Conservation (phyloP, 202 grass and related monocot species). For the Zoysia matrella region DNA sequence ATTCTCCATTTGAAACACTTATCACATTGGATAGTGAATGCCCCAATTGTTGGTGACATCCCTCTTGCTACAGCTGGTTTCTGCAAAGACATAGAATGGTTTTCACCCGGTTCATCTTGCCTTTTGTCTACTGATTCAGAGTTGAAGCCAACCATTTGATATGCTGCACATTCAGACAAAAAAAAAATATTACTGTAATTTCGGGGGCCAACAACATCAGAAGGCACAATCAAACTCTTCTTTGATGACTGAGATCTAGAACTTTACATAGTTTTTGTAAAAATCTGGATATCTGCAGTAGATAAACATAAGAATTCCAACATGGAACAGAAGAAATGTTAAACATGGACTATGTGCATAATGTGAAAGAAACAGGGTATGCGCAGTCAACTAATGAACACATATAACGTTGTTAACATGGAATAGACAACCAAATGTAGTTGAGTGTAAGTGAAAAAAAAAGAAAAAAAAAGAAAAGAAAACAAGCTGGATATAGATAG, state of each 20-base stretch:
- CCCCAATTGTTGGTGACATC: constrained; percentile 78
- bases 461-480: not conserved
- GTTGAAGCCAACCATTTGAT: constrained; percentile 47
- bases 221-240: constrained; percentile 32
- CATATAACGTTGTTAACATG: not conserved
- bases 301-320: constrained; percentile 25
- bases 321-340: not conserved
- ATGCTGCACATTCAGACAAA: constrained; percentile 45
- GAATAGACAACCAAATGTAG: not conserved
- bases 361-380: constrained; percentile 25
- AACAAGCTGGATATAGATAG: constrained; percentile 11
- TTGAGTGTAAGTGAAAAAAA: not conserved
- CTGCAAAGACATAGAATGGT: constrained; percentile 45
- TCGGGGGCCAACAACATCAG: constrained; percentile 37
- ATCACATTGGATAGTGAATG: constrained; percentile 92
- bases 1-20: constrained; percentile 98
- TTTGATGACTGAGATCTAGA: constrained; percentile 53
- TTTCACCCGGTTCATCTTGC: constrained; percentile 55
- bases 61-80: constrained; percentile 40
- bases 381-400: not conserved
- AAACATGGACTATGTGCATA: not conserved
- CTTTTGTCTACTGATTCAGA: constrained; percentile 46
- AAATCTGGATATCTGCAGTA: constrained; percentile 41
- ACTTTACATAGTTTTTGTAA: constrained; percentile 47
- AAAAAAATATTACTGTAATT: constrained; percentile 38